Conservation (phyloP, 164 flowering plant genomes). For the Amborella trichopoda region DNA sequence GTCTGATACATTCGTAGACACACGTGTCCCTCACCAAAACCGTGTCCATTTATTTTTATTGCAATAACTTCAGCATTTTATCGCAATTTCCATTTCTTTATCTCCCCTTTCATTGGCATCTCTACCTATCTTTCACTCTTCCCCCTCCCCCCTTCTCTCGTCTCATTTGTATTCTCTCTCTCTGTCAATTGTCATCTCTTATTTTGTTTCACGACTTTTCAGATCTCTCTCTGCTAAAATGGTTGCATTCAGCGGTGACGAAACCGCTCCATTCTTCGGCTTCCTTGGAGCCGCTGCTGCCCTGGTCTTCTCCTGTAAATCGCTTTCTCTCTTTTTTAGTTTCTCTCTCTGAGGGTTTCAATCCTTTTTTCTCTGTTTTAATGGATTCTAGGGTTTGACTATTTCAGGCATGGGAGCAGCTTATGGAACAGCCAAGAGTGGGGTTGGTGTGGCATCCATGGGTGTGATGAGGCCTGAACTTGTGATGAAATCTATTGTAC, state of each 20-base stretch:
- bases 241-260: conserved; percentile 45
- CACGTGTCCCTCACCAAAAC: too few relatives aligned
- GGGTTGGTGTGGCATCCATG: conserved; percentile 54
- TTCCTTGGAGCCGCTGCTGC: conserved; percentile 70
- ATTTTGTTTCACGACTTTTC: background rate
- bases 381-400: background rate
- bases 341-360: background rate
- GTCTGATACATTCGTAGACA: too few relatives aligned
- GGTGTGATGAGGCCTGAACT: conserved; percentile 58
- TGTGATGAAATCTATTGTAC: conserved; percentile 50
- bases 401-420: conserved; percentile 46
- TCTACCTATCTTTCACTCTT: too few relatives aligned
- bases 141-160: too few relatives aligned
- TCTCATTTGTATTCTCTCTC: too few relatives aligned
- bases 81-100: too few relatives aligned
- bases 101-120: too few relatives aligned
- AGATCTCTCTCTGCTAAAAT: background rate
- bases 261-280: conserved; percentile 56
- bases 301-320: conserved; percentile 54
- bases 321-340: background rate
- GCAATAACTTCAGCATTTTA: too few relatives aligned
- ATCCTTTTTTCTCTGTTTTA: background rate
- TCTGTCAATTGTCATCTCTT: too few relatives aligned
- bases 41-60: too few relatives aligned
- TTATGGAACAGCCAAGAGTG: conserved; percentile 43